Base-by-base conservation (phyloP, 2,329 filamentous ascomycete species). In the Fusarium newnesense region DNA sequence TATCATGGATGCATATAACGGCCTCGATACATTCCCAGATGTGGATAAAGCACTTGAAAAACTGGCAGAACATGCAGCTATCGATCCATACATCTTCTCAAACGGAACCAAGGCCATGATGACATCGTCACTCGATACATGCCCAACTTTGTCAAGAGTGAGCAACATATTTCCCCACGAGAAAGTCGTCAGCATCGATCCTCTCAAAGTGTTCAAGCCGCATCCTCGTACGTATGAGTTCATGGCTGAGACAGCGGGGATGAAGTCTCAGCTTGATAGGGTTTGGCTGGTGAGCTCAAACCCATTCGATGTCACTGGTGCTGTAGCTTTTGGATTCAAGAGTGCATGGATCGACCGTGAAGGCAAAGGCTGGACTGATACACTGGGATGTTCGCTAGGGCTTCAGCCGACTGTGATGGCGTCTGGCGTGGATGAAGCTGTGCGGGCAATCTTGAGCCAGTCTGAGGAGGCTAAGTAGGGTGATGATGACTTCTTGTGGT, bases 261-360 rank as follows among this genome's bases (percentile, higher is more conserved):
- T 86, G 74, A 74, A 81, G 43, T 81, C 80, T 2, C 75, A 85
- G 24, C 83, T 85, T 71, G 81, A 79, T 2, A 83, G 87, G 32
- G 84, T 94, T 19, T 94, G 92, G 91, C 80, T 95, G 12, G 86
- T 95, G 10, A 92, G 88, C 73, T 88, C 89, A 4, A 95, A 95
- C 78, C 90, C 93, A 5, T 95, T 95, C 78, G 93, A 95, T 78
- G 83, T 92, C 21, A 86, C 90, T 1, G 93, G 93, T 0, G 90
- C 92, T 2, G 85, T 85, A 68, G 84, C 85, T 3, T 84, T 86
- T 9, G 92, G 92, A 0, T 82, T 94, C 82, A 86, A 87, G 75
- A 87, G 90, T 30, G 89, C 86, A 18, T 94, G 91, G 90, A 87
- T 95, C 10, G 91, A 94, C 81, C 83, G 92, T 32, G 80, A 78